These are phyloP conservation scores for Boletus holoroseus DNA, from an alignment of 1,284 basidiomycete species.

Conservation along the genomic window DNA sequence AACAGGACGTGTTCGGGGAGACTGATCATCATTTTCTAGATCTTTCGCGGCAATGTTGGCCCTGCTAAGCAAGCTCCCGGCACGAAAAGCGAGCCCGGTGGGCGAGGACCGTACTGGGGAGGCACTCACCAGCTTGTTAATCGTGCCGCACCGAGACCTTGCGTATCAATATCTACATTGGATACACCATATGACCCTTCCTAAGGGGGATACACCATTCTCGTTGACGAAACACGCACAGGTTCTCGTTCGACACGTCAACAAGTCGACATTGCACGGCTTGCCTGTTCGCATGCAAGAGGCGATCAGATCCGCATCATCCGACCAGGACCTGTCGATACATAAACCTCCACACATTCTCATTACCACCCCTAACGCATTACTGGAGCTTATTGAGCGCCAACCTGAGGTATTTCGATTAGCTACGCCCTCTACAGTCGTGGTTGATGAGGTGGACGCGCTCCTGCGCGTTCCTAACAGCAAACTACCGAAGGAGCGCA, in stretches of 20 bases:
- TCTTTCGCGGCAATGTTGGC: conserved; percentile 66
- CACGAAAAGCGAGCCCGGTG: conserved; percentile 7
- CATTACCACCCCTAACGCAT: conserved; percentile 64
- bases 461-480: conserved; percentile 48
- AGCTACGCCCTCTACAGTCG: conserved; percentile 47
- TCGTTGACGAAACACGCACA: conserved; percentile 46
- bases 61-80: conserved; percentile 52
- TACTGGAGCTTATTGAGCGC: conserved; percentile 49
- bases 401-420: conserved; percentile 44
- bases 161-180: conserved; percentile 65
- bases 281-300: conserved; percentile 30
- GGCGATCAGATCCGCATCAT: conserved; percentile 33
- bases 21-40: conserved; percentile 35
- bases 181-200: conserved; percentile 50
- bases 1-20: not conserved
- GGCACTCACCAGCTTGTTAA: conserved; percentile 48
- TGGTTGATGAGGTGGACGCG: conserved; percentile 72
- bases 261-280: conserved; percentile 30
- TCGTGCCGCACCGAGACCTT: conserved; percentile 72
- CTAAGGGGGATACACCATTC: conserved; percentile 28
- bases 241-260: conserved; percentile 47
- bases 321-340: conserved; percentile 38
- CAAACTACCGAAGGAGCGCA: conserved; percentile 30
- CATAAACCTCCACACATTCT: conserved; percentile 56
- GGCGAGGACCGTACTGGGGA: conserved; percentile 13